A percentile compares a stretch with the other conserved stretches of the same genome.
Evolutionary conservation across 2,329 filamentous ascomycete species (phyloP).

Genomic region (Alternaria tenuissima): DNA sequence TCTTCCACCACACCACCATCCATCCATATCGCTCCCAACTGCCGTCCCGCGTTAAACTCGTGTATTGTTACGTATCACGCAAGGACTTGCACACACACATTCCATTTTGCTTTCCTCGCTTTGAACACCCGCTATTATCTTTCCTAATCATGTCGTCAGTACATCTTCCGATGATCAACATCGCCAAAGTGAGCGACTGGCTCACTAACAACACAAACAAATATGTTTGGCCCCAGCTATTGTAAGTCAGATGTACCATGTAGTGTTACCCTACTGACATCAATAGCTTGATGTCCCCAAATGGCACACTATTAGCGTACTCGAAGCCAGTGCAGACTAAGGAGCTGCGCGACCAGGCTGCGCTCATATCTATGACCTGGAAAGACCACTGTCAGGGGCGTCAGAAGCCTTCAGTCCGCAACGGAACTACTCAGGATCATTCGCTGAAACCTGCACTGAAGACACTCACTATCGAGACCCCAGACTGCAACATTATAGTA

Average conservation of each 20-base stretch:
- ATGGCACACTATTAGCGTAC: constrained; percentile 60
- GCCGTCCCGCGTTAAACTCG: not conserved
- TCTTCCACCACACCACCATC: constrained; percentile 6
- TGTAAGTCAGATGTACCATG: constrained; percentile 40
- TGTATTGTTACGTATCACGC: not conserved
- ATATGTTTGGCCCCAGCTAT: constrained; percentile 55
- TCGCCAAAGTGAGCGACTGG: constrained; percentile 55
- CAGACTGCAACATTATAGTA: constrained; percentile 57
- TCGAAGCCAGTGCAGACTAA: constrained; percentile 59
- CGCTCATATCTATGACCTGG: constrained; percentile 59
- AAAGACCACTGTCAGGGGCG: constrained; percentile 52
- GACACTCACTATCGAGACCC: constrained; percentile 58
- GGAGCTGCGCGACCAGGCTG: constrained; percentile 59
- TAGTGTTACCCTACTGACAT: constrained; percentile 14
- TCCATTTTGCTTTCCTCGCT: not conserved
- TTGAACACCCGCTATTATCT: constrained; percentile 3
- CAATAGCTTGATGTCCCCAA: constrained; percentile 59
- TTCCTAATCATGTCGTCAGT: constrained; percentile 24
- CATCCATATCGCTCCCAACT: constrained; percentile 4
- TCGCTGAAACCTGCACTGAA: constrained; percentile 44
- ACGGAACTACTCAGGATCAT: constrained; percentile 13
- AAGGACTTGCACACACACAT: not conserved
- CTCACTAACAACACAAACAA: constrained; percentile 56
- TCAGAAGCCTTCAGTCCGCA: constrained; percentile 21
- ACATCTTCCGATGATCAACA: constrained; percentile 53